Evolutionary conservation across 2,329 filamentous ascomycete genomes (phyloP), one percentile per base, ranked within the genome.

Genomic region (Fusarium miscanthi): DNA sequence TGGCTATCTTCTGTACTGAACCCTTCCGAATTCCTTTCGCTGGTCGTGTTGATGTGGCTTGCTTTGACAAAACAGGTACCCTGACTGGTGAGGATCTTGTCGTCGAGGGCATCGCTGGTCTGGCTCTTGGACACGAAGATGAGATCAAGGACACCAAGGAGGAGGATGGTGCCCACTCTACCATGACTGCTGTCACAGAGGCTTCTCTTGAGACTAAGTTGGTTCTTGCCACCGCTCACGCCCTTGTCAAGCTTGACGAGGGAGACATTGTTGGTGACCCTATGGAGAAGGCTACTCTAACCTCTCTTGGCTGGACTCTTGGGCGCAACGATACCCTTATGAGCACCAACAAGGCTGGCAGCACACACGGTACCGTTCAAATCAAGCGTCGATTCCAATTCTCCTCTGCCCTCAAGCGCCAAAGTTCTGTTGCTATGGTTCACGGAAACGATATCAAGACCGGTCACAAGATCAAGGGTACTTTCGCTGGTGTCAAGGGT

Each of bases 31-130:
- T 99, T 78, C 97, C 97, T 2, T 98, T 93, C 77, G 97, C 95
- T 74, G 96, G 96, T 37, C 93, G 96, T 72, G 93, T 99, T 66
- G 97, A 99, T 81, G 89, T 99, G 59, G 95, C 96, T 71, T 99
- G 96, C 85, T 99, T 99, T 75, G 96, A 99, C 84, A 99, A 99
- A 87, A 99, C 96, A 17, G 96, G 96, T 74, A 99, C 96, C 3
- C 84, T 99, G 66, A 99, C 96, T 41, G 96, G 96, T 54, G 96
- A 99, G 81, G 95, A 99, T 80, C 87, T 99, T 46, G 94, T 99
- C 16, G 96, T 99, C 25, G 95, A 99, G 80, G 96, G 96, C 78
- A 95, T 99, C 81, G 96, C 96, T 68, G 96, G 96, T 21, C 88
- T 98, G 33, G 91, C 90, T 17, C 87, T 98, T 33, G 92, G 91